Base-by-base conservation (phyloP, 306 rosid genomes). In the Biancaea sappan region DNA sequence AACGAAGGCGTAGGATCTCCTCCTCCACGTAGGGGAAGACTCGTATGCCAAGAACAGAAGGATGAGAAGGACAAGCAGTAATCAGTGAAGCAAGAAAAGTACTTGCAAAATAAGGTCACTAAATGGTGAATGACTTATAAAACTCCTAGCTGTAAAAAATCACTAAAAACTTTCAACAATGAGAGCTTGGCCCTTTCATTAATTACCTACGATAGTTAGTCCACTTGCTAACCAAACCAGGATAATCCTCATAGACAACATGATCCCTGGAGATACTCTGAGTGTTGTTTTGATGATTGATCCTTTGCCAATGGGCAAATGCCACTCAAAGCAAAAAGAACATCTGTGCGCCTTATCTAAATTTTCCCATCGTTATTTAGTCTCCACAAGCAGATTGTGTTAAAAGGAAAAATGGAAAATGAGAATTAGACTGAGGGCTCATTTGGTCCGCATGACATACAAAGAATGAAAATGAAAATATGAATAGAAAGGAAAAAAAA, bases 241-340 rank as follows among this genome's bases (percentile, higher is more conserved):
- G 98, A 78, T 86, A 89, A 73, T 95, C 99, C 86, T 95, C 98
- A 0, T 91, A 88, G 19, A 95, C 99, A 88, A 95, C 93, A 80
- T 95, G 99, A 87, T 95, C 99, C 80, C 99, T 87, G 57, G 98
- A 92, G 81, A 92, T 88, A 74, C 88, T 95, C 86, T 95, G 96
- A 0, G 99, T 95, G 73, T 72, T 95, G n/a, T 79, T 88, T 90
- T 0, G 97, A 97, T 21, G 96, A 84, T 68, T 98, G 99, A 75
- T 95, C 96, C 14, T 32, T 74, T 67, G 99, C 99, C 80, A 95
- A 83, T 18, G 99, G 99, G 50, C 99, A 97, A 85, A 95, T 95
- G 67, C 99, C 99, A 82, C 99, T 95, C 99, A 98, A 95, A 56
- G 99, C 99, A 59, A 98, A 95, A 74, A 95, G 99, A 79, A 95